A percentile compares a stretch with the other conserved stretches of the same genome.
Conservation (phyloP, 1,284 basidiomycete genomes). For the Apiotrichum domesticum region DNA sequence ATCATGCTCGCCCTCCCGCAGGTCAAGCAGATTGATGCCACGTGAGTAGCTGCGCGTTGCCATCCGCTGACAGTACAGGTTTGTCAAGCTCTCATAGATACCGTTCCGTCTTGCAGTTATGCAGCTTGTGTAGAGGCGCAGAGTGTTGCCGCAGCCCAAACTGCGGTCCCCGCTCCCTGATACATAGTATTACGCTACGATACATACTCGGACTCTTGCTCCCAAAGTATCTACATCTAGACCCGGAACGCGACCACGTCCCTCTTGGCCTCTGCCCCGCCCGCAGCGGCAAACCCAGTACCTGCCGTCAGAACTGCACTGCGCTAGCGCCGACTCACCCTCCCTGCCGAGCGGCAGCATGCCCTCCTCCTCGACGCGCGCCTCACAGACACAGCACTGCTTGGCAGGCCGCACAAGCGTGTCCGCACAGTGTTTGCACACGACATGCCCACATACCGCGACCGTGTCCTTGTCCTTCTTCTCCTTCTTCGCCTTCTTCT, state of each 20-base stretch:
- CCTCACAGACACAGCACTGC: slow-evolving; percentile 78
- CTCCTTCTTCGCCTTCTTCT: slow-evolving; percentile 34
- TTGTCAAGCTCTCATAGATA: slow-evolving; percentile 3
- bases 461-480: slow-evolving; percentile 35
- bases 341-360: slow-evolving; percentile 57
- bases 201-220: no score
- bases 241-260: slow-evolving; percentile 38
- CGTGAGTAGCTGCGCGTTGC: slow-evolving; percentile 53
- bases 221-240: slow-evolving; percentile 16
- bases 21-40: slow-evolving; percentile 89
- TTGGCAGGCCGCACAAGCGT: slow-evolving; percentile 65
- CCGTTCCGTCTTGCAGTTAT: no score
- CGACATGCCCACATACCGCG: slow-evolving; percentile 66
- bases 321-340: slow-evolving; percentile 51
- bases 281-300: slow-evolving; percentile 82
- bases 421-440: slow-evolving; percentile 79
- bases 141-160: no score
- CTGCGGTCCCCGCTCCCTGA: no score
- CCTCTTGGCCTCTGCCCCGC: slow-evolving; percentile 64
- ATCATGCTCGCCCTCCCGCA: slow-evolving; percentile 82
- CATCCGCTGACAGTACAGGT: slow-evolving; percentile 1
- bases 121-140: no score
- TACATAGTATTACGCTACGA: no score
- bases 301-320: slow-evolving; percentile 55
- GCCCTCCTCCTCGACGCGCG: slow-evolving; percentile 27